phyloP scores from a whole-genome alignment of 345 rosid genomes.

The Moringa oleifera region DNA sequence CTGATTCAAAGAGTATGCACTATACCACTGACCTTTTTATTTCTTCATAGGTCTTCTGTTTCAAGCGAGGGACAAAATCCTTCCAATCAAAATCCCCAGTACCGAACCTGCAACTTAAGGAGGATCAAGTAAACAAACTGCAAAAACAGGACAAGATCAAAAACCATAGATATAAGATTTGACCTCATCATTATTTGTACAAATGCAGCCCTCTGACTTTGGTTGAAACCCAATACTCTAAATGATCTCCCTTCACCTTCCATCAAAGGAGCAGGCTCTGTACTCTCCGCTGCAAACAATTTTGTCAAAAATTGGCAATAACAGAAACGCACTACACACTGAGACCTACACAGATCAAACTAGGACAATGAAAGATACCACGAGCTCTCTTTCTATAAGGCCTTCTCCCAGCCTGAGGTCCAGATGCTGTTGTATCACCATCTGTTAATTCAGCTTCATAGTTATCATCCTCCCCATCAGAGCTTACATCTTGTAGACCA shows the following conservation, averaged over 20 bases:
- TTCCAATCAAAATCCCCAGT: slow-evolving; percentile 85
- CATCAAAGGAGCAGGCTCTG: slow-evolving; percentile 86
- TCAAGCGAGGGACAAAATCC: slow-evolving; percentile 79
- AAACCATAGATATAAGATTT: slow-evolving; percentile 1
- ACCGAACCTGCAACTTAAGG: slow-evolving; percentile 64
- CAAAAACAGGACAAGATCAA: slow-evolving; percentile 1
- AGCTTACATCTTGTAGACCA: slow-evolving; percentile 95
- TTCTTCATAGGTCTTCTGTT: slow-evolving; percentile 91
- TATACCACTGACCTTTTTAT: slow-evolving; percentile 59
- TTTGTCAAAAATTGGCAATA: slow-evolving; percentile 13
- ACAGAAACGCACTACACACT: not conserved
- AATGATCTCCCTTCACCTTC: slow-evolving; percentile 98
- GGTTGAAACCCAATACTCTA: slow-evolving; percentile 89
- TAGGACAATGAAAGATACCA: slow-evolving; percentile 30
- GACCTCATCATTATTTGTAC: slow-evolving; percentile 94
- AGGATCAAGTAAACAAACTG: slow-evolving; percentile 11
- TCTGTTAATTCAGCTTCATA: slow-evolving; percentile 91
- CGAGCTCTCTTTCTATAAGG: slow-evolving; percentile 76
- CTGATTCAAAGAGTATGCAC: too few species aligned
- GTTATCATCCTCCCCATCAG: slow-evolving; percentile 94
- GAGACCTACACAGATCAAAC: not conserved
- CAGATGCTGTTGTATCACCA: slow-evolving; percentile 69
- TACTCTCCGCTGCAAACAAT: slow-evolving; percentile 52
- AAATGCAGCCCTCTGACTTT: slow-evolving; percentile 91
- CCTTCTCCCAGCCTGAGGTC: slow-evolving; percentile 65